Evolutionary conservation across 1,139 yeast species (phyloP).

Genomic region (Protomyces gravidus): DNA sequence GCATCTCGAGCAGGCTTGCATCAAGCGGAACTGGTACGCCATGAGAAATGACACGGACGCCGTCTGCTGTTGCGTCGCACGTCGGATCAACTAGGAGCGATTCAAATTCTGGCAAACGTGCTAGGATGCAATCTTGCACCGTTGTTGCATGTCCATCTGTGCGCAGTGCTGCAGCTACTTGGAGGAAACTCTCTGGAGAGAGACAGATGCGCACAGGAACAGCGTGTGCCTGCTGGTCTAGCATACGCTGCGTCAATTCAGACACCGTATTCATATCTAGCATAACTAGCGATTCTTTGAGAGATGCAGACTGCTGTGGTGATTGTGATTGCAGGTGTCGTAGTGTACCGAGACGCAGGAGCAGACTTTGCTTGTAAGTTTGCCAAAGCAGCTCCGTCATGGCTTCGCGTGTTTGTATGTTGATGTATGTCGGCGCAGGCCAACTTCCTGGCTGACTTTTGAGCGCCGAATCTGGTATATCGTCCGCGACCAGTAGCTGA

Average conservation of each 20-base stretch:
- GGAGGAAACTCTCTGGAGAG: not conserved
- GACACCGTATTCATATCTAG: slow-evolving; percentile 1
- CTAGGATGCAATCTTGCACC: not conserved
- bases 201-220: slow-evolving; percentile 14
- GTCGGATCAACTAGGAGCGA: not conserved
- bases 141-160: slow-evolving; percentile 3
- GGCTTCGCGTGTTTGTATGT: not conserved
- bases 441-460: not conserved
- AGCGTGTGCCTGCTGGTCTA: not conserved
- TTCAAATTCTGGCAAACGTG: not conserved
- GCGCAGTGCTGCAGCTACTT: slow-evolving; percentile 3
- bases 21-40: slow-evolving; percentile 5
- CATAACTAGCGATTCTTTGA: slow-evolving; percentile 1
- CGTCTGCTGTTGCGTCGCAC: not conserved
- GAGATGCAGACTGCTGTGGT: not conserved
- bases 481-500: not conserved
- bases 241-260: not conserved
- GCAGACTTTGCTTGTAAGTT: slow-evolving; percentile 14
- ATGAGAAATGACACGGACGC: slow-evolving; percentile 4
- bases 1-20: not conserved
- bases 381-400: slow-evolving; percentile 3
- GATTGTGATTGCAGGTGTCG: not conserved
- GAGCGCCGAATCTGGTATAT: not conserved
- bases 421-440: not conserved
- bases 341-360: not conserved